Conservation (phyloP, 108 stramenopile species). For the Thalassiosira profunda region DNA sequence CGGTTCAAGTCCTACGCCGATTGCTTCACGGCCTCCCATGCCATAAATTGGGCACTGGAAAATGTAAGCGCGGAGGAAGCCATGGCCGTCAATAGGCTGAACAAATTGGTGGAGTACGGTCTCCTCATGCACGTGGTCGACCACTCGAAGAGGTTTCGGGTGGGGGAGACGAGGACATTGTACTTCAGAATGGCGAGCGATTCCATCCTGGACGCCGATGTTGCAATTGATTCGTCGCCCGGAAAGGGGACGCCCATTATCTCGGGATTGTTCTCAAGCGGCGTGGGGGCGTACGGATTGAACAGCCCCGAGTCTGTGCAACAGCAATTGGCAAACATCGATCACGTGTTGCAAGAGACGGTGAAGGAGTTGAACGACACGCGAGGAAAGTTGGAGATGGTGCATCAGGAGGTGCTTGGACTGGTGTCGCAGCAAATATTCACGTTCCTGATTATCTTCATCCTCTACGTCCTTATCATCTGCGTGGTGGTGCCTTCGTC, state of each 20-base stretch:
- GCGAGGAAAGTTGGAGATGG: slow-evolving; percentile 37
- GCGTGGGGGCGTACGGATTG: background rate
- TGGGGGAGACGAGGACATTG: slow-evolving; percentile 29
- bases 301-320: slow-evolving; percentile 15
- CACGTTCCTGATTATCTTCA: slow-evolving; percentile 9
- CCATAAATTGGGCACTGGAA: slow-evolving; percentile 26
- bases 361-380: slow-evolving; percentile 32
- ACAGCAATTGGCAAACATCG: slow-evolving; percentile 25
- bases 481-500: background rate
- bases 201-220: slow-evolving; percentile 13
- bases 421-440: slow-evolving; percentile 32
- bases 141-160: slow-evolving; percentile 23
- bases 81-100: slow-evolving; percentile 31
- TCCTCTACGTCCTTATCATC: slow-evolving; percentile 14
- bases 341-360: slow-evolving; percentile 39
- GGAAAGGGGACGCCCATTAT: background rate
- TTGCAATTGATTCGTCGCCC: background rate
- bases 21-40: slow-evolving; percentile 43
- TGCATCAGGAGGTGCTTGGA: slow-evolving; percentile 28
- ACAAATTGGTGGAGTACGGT: slow-evolving; percentile 35
- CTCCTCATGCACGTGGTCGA: slow-evolving; percentile 41
- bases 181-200: slow-evolving; percentile 38
- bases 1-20: slow-evolving; percentile 39
- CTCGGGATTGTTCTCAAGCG: background rate
- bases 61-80: slow-evolving; percentile 13